Conservation (phyloP, 495 filamentous ascomycete species). For the Hypoxylon intermedium region DNA sequence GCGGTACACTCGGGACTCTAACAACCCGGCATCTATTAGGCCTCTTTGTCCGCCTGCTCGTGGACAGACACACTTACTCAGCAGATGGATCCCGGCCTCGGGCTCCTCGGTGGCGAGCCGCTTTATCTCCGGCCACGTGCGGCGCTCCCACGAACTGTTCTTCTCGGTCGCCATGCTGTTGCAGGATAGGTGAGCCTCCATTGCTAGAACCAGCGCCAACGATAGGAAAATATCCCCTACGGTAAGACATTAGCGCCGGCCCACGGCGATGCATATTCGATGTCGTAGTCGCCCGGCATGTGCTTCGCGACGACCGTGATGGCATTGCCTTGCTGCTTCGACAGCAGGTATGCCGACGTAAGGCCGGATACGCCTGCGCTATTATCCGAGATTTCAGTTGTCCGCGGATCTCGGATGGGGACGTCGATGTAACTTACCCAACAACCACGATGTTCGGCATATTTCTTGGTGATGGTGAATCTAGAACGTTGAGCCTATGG, state of each 20-base stretch:
- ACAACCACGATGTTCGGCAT: conserved; percentile 68
- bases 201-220: no score
- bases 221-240: conserved; percentile 51
- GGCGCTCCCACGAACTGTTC: conserved; percentile 65
- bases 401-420: not conserved
- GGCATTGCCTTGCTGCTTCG: conserved; percentile 67
- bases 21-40: conserved; percentile 12
- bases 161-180: conserved; percentile 48
- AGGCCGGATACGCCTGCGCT: conserved; percentile 93
- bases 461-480: not conserved
- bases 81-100: conserved; percentile 90
- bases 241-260: conserved; percentile 93
- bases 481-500: not conserved
- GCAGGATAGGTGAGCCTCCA: not conserved
- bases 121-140: conserved; percentile 72
- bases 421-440: conserved; percentile 57
- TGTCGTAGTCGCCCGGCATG: conserved; percentile 98
- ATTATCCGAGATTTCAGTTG: conserved; percentile 20
- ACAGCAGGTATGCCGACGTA: conserved; percentile 86
- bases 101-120: conserved; percentile 73
- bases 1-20: conserved; percentile 53
- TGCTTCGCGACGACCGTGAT: conserved; percentile 91
- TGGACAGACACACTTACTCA: conserved; percentile 56
- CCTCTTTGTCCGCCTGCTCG: not conserved
- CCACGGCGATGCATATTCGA: conserved; percentile 95